phyloP scores from a whole-genome alignment of 1,139 yeast species.

The Lodderomyces beijingensis region DNA sequence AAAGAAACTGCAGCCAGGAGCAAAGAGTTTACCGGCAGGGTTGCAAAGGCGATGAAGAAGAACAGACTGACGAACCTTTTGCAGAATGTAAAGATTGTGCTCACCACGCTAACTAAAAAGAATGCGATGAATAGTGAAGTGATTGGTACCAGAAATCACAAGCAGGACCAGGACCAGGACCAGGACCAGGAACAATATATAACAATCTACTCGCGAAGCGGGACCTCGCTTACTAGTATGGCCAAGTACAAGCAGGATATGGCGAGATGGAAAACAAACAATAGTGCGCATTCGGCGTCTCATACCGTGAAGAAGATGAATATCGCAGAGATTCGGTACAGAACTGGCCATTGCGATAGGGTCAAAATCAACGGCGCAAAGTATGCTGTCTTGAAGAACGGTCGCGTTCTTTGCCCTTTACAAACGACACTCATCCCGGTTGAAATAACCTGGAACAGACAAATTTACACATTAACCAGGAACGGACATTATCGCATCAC shows the following conservation, averaged over 20 bases:
- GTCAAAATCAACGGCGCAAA: constrained; percentile 26
- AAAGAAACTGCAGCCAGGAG: constrained; percentile 10
- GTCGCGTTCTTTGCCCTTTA: constrained; percentile 27
- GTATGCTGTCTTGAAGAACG: constrained; percentile 33
- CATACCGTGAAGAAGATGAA: constrained; percentile 14
- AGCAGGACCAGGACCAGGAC: not conserved
- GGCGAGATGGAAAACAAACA: constrained; percentile 14
- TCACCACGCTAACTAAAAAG: not conserved
- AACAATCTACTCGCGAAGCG: constrained; percentile 23
- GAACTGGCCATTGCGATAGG: constrained; percentile 27
- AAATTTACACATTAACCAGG: constrained; percentile 19
- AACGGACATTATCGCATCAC: constrained; percentile 25
- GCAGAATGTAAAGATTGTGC: not conserved
- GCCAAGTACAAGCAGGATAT: constrained; percentile 31
- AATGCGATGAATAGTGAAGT: not conserved
- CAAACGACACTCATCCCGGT: constrained; percentile 13
- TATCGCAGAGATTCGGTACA: not conserved
- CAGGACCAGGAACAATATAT: constrained; percentile 9
- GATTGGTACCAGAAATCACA: no score
- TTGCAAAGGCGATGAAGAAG: constrained; percentile 7
- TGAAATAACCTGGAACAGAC: constrained; percentile 27
- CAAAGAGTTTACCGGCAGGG: not conserved
- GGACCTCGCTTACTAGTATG: constrained; percentile 34
- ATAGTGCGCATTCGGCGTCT: constrained; percentile 11
- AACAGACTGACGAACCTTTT: constrained; percentile 3